These are phyloP conservation scores for Phytophthora rubi DNA, from an alignment of 352 stramenopile species.

Conservation along the genomic window DNA sequence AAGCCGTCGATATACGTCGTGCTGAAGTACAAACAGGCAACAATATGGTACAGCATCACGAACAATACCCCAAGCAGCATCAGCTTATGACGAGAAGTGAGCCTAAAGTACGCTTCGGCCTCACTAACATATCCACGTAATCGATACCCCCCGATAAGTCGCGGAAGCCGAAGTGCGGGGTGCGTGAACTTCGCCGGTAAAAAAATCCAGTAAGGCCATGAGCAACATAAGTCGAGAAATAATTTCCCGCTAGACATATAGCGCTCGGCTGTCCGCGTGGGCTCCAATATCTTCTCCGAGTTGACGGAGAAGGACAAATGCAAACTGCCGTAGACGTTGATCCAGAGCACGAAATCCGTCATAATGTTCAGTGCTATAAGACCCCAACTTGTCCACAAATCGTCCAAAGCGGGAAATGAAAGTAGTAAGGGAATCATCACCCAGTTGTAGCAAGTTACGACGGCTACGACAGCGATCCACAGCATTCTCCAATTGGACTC, in stretches of 20 bases:
- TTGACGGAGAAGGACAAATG: conserved; percentile 60
- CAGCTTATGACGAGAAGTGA: conserved; percentile 49
- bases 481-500: conserved; percentile 51
- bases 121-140: conserved; percentile 47
- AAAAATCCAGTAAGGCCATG: conserved; percentile 52
- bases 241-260: conserved; percentile 46
- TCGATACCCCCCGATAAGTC: conserved; percentile 44
- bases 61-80: conserved; percentile 48
- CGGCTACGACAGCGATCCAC: conserved; percentile 53
- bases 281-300: conserved; percentile 52
- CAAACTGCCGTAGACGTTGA: conserved; percentile 54
- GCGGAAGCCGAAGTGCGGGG: conserved; percentile 36
- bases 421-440: conserved; percentile 55
- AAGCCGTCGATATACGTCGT: conserved; percentile 54
- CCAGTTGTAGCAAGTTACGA: conserved; percentile 63
- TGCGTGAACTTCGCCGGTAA: conserved; percentile 18
- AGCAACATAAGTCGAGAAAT: conserved; percentile 39
- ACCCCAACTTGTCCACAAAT: conserved; percentile 29
- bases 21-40: conserved; percentile 62
- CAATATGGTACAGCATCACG: conserved; percentile 60
- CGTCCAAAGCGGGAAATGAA: conserved; percentile 47
- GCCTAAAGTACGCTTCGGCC: conserved; percentile 43
- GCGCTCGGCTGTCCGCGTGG: conserved; percentile 41
- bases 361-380: conserved; percentile 43
- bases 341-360: conserved; percentile 47